phyloP scores from a whole-genome alignment of 2,329 filamentous ascomycete species.

The Diaporthe sp. region DNA sequence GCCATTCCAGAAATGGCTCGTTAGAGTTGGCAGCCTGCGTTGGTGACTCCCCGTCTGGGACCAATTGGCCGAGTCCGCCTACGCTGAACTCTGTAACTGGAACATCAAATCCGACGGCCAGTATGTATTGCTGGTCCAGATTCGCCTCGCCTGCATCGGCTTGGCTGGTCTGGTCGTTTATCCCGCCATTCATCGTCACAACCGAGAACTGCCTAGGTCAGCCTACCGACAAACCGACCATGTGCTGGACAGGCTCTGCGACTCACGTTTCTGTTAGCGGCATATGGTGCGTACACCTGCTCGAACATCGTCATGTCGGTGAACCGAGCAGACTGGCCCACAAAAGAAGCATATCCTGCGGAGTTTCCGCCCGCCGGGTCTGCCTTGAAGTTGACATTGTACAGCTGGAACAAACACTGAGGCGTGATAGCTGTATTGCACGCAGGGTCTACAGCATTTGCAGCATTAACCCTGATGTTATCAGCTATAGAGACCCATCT shows the following conservation, averaged over 20 bases:
- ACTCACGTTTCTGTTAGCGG: slow-evolving; percentile 46
- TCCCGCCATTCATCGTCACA: slow-evolving; percentile 50
- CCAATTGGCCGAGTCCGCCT: slow-evolving; percentile 50
- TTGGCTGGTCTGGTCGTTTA: slow-evolving; percentile 50
- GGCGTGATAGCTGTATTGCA: slow-evolving; percentile 54
- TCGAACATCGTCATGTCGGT: slow-evolving; percentile 53
- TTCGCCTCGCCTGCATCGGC: slow-evolving; percentile 39
- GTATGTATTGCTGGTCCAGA: slow-evolving; percentile 43
- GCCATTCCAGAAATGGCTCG: slow-evolving; percentile 74
- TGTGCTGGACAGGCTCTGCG: accelerated
- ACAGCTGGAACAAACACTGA: slow-evolving; percentile 57
- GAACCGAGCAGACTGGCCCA: slow-evolving; percentile 61
- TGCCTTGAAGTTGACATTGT: slow-evolving; percentile 59
- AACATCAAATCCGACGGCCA: slow-evolving; percentile 38
- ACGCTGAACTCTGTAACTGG: slow-evolving; percentile 43
- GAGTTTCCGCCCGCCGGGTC: slow-evolving; percentile 56
- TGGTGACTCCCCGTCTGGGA: slow-evolving; percentile 39
- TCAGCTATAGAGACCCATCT: slow-evolving; percentile 38
- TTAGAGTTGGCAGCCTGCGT: slow-evolving; percentile 59
- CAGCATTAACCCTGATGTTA: neutral
- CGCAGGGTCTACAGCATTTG: neutral
- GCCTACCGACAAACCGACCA: accelerated
- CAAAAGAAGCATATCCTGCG: slow-evolving; percentile 61
- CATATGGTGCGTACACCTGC: slow-evolving; percentile 50
- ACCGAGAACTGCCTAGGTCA: slow-evolving; percentile 46